A percentile compares a stretch with the other conserved stretches of the same genome.
Conservation (phyloP, 2,329 filamentous ascomycete genomes). For the Bipolaris bicolor region DNA sequence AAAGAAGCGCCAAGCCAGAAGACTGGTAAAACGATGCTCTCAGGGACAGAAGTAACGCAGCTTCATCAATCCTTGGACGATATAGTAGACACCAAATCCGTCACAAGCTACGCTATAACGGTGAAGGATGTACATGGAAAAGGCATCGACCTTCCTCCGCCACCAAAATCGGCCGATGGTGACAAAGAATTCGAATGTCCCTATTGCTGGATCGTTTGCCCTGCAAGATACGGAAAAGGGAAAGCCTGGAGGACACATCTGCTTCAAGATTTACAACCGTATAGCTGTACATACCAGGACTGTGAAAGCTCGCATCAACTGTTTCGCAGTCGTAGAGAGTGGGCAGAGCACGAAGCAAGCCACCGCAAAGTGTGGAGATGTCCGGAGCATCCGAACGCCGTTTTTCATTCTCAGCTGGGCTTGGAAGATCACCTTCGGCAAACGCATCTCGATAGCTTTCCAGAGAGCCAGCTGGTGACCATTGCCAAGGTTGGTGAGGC, state of each 20-base stretch:
- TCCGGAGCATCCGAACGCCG: constrained; percentile 39
- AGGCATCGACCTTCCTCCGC: constrained; percentile 43
- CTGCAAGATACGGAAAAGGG: constrained; percentile 43
- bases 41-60: constrained; percentile 47
- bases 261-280: constrained; percentile 48
- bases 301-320: constrained; percentile 39
- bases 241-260: constrained; percentile 46
- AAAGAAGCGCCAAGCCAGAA: constrained; percentile 40
- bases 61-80: constrained; percentile 48
- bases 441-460: constrained; percentile 38
- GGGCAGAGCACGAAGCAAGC: constrained; percentile 46
- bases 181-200: constrained; percentile 49
- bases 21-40: constrained; percentile 43
- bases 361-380: constrained; percentile 48
- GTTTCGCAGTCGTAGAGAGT: constrained; percentile 47
- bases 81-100: constrained; percentile 44
- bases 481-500: constrained; percentile 45
- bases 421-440: constrained; percentile 40
- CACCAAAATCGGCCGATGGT: constrained; percentile 39
- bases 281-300: constrained; percentile 44
- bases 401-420: constrained; percentile 33
- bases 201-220: constrained; percentile 49
- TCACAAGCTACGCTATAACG: constrained; percentile 47
- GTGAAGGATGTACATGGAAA: constrained; percentile 44
- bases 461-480: constrained; percentile 35